Evolutionary conservation across 139 green algal species (phyloP).

Genomic region (Edaphochlamys debaryana): DNA sequence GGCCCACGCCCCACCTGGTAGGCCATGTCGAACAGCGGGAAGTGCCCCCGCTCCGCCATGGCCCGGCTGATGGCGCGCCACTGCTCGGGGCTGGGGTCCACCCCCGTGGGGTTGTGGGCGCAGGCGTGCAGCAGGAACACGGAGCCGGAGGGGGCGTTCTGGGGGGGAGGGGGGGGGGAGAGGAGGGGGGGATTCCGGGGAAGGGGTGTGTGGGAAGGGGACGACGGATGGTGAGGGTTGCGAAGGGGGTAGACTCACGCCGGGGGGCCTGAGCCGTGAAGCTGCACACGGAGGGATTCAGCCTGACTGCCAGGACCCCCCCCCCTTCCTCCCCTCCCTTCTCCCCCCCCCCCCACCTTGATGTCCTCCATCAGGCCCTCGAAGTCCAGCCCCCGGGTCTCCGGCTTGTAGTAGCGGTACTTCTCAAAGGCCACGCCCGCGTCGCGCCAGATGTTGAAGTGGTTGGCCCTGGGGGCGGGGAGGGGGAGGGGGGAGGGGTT

Average conservation of each 20-base stretch:
- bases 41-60: slow-evolving; percentile 79
- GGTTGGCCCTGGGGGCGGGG: slow-evolving; percentile 83
- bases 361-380: slow-evolving; percentile 85
- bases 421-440: slow-evolving; percentile 54
- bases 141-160: slow-evolving; percentile 69
- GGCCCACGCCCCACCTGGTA: slow-evolving; percentile 77
- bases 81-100: slow-evolving; percentile 91
- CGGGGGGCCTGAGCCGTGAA: too few relatives aligned
- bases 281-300: too few relatives aligned
- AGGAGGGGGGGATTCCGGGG: not conserved
- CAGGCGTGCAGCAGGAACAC: slow-evolving; percentile 91
- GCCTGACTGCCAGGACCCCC: too few relatives aligned
- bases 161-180: not conserved
- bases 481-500: slow-evolving; percentile 56
- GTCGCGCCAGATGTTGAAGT: slow-evolving; percentile 83
- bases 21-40: slow-evolving; percentile 94
- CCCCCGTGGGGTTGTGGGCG: slow-evolving; percentile 94
- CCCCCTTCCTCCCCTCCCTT: too few relatives aligned
- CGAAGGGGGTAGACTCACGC: too few relatives aligned
- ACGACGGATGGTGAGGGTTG: too few relatives aligned
- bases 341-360: slow-evolving; percentile 47
- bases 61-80: slow-evolving; percentile 77
- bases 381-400: slow-evolving; percentile 87
- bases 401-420: slow-evolving; percentile 88
- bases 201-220: not conserved